Percentiles rank a stretch among this genome's conserved stretches.
Evolutionary conservation across 2,329 filamentous ascomycete genomes (phyloP).

Genomic region (Fusarium falciforme): DNA sequence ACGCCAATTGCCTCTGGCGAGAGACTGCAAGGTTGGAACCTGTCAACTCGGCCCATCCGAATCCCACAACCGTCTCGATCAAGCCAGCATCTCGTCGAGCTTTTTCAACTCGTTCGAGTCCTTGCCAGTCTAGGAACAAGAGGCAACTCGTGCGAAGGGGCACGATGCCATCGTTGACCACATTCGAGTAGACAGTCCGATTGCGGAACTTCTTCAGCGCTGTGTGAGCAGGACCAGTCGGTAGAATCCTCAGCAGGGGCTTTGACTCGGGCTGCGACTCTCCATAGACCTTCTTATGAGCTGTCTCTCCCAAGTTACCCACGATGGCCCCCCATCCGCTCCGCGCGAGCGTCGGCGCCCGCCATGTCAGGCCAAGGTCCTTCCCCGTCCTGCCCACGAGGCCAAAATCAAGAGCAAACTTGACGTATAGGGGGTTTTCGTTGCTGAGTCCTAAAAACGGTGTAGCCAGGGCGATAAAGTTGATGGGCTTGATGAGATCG

Average conservation of each 20-base stretch:
- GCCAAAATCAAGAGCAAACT: constrained; percentile 95
- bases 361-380: constrained; percentile 94
- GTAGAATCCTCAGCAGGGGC: constrained; percentile 86
- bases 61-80: constrained; percentile 91
- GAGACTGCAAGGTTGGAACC: constrained; percentile 68
- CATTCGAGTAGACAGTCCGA: constrained; percentile 93
- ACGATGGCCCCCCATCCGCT: constrained; percentile 92
- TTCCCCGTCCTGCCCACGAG: constrained; percentile 96
- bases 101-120: constrained; percentile 92
- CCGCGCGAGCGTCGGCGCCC: constrained; percentile 84
- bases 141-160: constrained; percentile 94
- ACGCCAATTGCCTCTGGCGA: constrained; percentile 56
- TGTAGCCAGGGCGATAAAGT: constrained; percentile 89
- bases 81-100: constrained; percentile 91
- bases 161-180: constrained; percentile 97
- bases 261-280: constrained; percentile 79
- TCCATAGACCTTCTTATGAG: constrained; percentile 45
- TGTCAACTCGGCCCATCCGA: constrained; percentile 94
- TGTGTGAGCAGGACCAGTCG: constrained; percentile 89
- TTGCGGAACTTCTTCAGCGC: constrained; percentile 90
- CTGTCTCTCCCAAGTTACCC: constrained; percentile 74
- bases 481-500: constrained; percentile 84
- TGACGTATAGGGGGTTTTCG: constrained; percentile 97
- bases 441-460: constrained; percentile 94
- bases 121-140: constrained; percentile 97